A percentile compares a stretch with the other conserved stretches of the same genome.
These are phyloP conservation scores for Drechslerella stenobrocha DNA, from an alignment of 2,329 filamentous ascomycete genomes.

Conservation along the genomic window DNA sequence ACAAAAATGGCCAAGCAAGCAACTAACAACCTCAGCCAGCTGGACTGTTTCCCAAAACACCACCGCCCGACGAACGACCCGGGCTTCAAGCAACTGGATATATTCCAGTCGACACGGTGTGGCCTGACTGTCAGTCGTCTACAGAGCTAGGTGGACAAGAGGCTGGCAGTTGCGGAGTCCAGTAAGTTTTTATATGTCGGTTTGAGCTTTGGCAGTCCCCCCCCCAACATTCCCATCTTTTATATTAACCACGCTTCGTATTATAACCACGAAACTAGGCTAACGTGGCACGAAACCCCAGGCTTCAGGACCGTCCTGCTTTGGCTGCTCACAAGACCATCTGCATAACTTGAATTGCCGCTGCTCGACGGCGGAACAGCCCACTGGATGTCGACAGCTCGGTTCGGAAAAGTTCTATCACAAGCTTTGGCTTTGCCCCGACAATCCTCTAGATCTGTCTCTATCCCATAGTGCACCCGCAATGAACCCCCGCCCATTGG, in stretches of 20 bases:
- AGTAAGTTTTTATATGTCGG: background rate
- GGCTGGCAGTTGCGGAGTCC: background rate
- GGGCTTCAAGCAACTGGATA: background rate
- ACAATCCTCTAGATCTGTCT: too few relatives aligned
- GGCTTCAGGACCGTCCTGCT: background rate
- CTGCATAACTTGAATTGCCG: background rate
- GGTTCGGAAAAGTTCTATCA: background rate
- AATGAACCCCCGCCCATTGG: background rate
- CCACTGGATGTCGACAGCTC: background rate
- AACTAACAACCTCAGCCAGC: slow-evolving; percentile 13
- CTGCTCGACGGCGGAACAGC: background rate
- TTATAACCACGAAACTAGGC: too few relatives aligned
- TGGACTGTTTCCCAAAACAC: background rate
- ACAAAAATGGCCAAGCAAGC: slow-evolving; percentile 48
- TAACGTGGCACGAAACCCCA: too few relatives aligned
- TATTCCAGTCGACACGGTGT: background rate
- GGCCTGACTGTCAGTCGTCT: too few relatives aligned
- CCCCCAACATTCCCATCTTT: background rate
- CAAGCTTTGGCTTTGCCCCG: too few relatives aligned
- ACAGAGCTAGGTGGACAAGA: too few relatives aligned
- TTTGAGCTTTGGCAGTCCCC: too few relatives aligned
- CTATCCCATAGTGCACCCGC: too few relatives aligned
- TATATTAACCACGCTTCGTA: too few relatives aligned
- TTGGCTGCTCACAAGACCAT: slow-evolving; percentile 1
- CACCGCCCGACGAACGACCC: background rate